Percentiles rank a stretch among this genome's conserved stretches.
Conservation (phyloP, 805 yeast species). For the Grigorovia jiainica region DNA sequence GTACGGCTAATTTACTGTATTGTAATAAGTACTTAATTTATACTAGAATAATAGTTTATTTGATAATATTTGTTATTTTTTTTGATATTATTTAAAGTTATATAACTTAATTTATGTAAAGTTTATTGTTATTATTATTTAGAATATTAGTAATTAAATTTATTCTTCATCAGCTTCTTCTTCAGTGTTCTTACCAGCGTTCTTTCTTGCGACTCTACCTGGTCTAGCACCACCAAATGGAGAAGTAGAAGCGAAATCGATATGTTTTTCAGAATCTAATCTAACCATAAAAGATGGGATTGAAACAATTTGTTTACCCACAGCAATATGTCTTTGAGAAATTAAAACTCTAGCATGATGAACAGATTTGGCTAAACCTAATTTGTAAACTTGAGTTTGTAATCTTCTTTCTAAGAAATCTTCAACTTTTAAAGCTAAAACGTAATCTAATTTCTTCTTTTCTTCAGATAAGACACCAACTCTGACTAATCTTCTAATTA, state of each 20-base stretch:
- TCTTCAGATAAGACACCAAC: slow-evolving; percentile 98
- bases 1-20: too few relatives aligned
- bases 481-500: slow-evolving; percentile 98
- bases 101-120: too few relatives aligned
- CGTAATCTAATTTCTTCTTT: slow-evolving; percentile 99
- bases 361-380: slow-evolving; percentile 97
- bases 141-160: too few relatives aligned
- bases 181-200: slow-evolving; percentile 50
- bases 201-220: slow-evolving; percentile 98
- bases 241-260: slow-evolving; percentile 97
- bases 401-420: slow-evolving; percentile 99
- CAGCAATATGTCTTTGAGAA: slow-evolving; percentile 98
- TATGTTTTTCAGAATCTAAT: slow-evolving; percentile 99
- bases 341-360: slow-evolving; percentile 99
- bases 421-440: slow-evolving; percentile 93
- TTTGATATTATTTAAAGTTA: too few relatives aligned
- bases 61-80: too few relatives aligned
- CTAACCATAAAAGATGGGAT: slow-evolving; percentile 99
- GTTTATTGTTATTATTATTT: too few relatives aligned
- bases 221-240: slow-evolving; percentile 99
- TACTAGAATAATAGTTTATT: too few relatives aligned
- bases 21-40: too few relatives aligned
- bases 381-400: slow-evolving; percentile 99
- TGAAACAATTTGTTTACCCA: slow-evolving; percentile 98
- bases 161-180: slow-evolving; percentile 69